Evolutionary conservation across 257 asterid species (phyloP).

Genomic region (Oldenlandia corymbosa): DNA sequence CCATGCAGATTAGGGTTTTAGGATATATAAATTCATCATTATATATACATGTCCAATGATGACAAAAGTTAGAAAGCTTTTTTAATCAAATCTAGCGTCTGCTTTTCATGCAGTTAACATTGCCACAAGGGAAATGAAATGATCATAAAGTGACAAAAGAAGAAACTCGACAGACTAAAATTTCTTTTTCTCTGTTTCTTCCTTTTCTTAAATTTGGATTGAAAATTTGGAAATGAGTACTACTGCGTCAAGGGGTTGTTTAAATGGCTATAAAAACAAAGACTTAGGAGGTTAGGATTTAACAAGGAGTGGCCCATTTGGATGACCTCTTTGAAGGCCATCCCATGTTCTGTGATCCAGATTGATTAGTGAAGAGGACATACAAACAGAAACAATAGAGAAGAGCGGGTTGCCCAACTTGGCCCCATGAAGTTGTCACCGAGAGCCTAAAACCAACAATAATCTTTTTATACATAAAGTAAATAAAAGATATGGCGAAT

Average conservation of each 20-base stretch:
- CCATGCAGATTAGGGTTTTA: background rate
- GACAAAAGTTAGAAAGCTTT: background rate
- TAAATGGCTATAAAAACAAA: slow-evolving; percentile 1
- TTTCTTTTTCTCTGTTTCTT: background rate
- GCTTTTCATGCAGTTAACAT: background rate
- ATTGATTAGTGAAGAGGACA: slow-evolving; percentile 37
- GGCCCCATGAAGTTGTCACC: slow-evolving; percentile 40
- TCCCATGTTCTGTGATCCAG: slow-evolving; percentile 78
- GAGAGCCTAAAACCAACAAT: slow-evolving; percentile 18
- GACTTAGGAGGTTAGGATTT: background rate
- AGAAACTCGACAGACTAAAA: background rate
- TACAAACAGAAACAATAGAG: slow-evolving; percentile 13
- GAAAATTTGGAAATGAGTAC: too few species aligned
- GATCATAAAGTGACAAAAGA: slow-evolving; percentile 6
- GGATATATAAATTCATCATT: too few species aligned
- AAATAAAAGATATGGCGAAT: too few species aligned
- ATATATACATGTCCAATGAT: background rate
- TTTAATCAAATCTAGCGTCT: background rate
- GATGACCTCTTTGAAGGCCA: slow-evolving; percentile 32
- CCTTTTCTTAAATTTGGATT: background rate
- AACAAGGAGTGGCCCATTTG: slow-evolving; percentile 24
- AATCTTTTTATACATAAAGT: too few species aligned
- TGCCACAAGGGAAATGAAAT: background rate
- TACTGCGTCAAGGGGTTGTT: background rate
- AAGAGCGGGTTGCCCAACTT: slow-evolving; percentile 25